These are phyloP conservation scores for Ophiostoma montium DNA, from an alignment of 2,329 filamentous ascomycete species.

Conservation along the genomic window DNA sequence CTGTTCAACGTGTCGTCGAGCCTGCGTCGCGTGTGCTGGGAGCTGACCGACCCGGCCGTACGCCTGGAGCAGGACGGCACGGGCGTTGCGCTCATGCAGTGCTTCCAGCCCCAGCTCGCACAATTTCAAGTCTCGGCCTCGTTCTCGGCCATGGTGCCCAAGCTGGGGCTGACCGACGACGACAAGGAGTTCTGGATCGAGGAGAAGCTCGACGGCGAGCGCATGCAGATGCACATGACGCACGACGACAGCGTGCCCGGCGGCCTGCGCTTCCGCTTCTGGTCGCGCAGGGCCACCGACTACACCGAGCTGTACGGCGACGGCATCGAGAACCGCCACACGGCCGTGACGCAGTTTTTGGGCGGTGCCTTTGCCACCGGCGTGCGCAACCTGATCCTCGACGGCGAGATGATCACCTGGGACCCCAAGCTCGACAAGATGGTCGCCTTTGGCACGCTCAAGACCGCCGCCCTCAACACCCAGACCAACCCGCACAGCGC, in stretches of 20 bases:
- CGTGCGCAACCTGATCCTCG: slow-evolving; percentile 77
- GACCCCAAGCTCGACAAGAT: slow-evolving; percentile 74
- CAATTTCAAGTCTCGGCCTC: slow-evolving; percentile 72
- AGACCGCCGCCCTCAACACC: slow-evolving; percentile 73
- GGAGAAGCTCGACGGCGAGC: slow-evolving; percentile 91
- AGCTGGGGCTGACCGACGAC: slow-evolving; percentile 49
- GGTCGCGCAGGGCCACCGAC: slow-evolving; percentile 91
- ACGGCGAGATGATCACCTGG: slow-evolving; percentile 99
- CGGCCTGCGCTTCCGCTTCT: slow-evolving; percentile 67
- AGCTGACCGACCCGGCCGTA: slow-evolving; percentile 59
- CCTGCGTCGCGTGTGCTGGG: slow-evolving; percentile 85
- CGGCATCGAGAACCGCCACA: slow-evolving; percentile 57
- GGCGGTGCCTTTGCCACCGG: slow-evolving; percentile 60
- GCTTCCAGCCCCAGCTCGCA: slow-evolving; percentile 90
- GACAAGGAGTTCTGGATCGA: slow-evolving; percentile 87
- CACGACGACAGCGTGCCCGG: slow-evolving; percentile 54
- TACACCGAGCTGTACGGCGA: slow-evolving; percentile 90
- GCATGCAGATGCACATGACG: slow-evolving; percentile 91
- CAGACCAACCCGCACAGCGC: slow-evolving; percentile 55
- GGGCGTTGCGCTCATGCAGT: slow-evolving; percentile 74
- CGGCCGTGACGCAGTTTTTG: slow-evolving; percentile 68
- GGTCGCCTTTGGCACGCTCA: slow-evolving; percentile 82
- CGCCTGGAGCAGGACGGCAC: slow-evolving; percentile 62
- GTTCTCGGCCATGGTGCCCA: slow-evolving; percentile 66
- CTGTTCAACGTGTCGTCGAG: slow-evolving; percentile 87